Conservation (phyloP, 116 monocot species). For the Cymodocea nodosa region DNA sequence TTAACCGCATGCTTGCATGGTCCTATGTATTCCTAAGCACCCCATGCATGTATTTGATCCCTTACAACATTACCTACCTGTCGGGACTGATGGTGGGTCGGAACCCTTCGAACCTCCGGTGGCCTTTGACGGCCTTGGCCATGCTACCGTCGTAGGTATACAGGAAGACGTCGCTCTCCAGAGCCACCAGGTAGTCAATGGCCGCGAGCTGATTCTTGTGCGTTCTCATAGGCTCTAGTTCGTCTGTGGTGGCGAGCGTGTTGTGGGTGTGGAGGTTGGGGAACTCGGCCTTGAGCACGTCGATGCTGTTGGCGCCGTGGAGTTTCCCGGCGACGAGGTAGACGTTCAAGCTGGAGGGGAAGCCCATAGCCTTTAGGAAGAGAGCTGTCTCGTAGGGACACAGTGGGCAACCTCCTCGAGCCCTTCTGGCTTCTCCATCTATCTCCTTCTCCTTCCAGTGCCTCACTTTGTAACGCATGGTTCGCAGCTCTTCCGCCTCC, state of each 20-base stretch:
- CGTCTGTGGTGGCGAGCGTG: conserved; percentile 37
- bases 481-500: conserved; percentile 41
- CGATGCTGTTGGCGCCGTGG: conserved; percentile 51
- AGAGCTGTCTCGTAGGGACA: conserved; percentile 64
- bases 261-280: conserved; percentile 74
- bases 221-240: conserved; percentile 28
- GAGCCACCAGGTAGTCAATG: conserved; percentile 66
- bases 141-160: conserved; percentile 91
- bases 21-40: too few relatives aligned
- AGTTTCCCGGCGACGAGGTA: conserved; percentile 87
- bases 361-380: conserved; percentile 83
- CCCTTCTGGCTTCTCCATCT: conserved; percentile 36
- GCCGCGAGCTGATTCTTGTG: conserved; percentile 74
- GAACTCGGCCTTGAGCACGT: conserved; percentile 33
- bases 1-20: too few relatives aligned
- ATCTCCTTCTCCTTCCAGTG: conserved; percentile 94
- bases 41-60: too few relatives aligned
- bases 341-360: conserved; percentile 55
- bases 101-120: conserved; percentile 76
- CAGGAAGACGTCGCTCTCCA: conserved; percentile 82
- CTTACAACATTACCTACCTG: too few relatives aligned
- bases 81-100: conserved; percentile 70
- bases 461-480: conserved; percentile 39
- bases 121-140: conserved; percentile 89
- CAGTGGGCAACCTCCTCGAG: conserved; percentile 73